Conservation (phyloP, 2,329 filamentous ascomycete species). For the Fusarium ramigenum region DNA sequence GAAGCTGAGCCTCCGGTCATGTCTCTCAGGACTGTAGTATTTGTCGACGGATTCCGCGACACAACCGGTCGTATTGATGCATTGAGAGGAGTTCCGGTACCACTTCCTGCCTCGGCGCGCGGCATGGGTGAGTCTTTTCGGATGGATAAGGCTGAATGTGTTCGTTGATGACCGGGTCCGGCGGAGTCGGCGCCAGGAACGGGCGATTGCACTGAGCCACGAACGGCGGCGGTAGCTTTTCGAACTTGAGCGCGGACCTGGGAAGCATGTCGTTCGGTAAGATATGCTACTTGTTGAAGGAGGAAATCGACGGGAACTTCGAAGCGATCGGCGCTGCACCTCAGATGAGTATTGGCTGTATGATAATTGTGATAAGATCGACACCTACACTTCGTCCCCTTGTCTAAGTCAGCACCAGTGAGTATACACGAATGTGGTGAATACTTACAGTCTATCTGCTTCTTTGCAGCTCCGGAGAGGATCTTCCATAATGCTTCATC, state of each 20-base stretch:
- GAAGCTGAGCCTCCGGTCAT: slow-evolving; percentile 46
- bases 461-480: slow-evolving; percentile 81
- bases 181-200: slow-evolving; percentile 60
- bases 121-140: slow-evolving; percentile 66
- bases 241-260: slow-evolving; percentile 92
- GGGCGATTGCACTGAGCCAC: slow-evolving; percentile 68
- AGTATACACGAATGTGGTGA: neutral
- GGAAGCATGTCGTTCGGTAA: slow-evolving; percentile 89
- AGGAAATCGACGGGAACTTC: slow-evolving; percentile 89
- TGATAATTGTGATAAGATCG: slow-evolving; percentile 25
- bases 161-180: slow-evolving; percentile 51
- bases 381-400: slow-evolving; percentile 81
- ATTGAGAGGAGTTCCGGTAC: slow-evolving; percentile 55
- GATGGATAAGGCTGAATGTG: slow-evolving; percentile 64
- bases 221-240: slow-evolving; percentile 70
- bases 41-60: slow-evolving; percentile 60
- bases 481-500: slow-evolving; percentile 92
- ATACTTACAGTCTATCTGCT: slow-evolving; percentile 83
- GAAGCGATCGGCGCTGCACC: slow-evolving; percentile 74
- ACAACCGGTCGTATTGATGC: slow-evolving; percentile 55
- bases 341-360: slow-evolving; percentile 35
- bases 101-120: slow-evolving; percentile 56
- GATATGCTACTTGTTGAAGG: slow-evolving; percentile 90
- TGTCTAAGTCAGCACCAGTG: slow-evolving; percentile 30
- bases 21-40: slow-evolving; percentile 54